Base-by-base conservation (phyloP, 176 grass and related monocot genomes). In the Musa schizocarpa region DNA sequence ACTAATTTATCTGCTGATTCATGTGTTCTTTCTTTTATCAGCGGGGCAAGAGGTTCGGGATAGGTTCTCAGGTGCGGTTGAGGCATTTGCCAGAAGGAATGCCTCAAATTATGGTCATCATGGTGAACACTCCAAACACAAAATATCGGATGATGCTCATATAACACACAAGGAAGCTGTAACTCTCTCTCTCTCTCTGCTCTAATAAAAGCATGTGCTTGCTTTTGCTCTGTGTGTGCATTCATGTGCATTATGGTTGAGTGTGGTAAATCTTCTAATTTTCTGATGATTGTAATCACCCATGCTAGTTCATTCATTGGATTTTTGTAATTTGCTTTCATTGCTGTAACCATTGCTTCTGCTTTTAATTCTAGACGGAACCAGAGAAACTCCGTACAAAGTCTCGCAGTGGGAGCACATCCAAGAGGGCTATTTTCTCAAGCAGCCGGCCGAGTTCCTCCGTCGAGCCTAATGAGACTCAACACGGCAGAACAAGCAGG, bases 381-480 rank as follows among this genome's bases (percentile, higher is more conserved):
- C 9, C 86, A 11, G 84, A 92, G 71, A 80, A 82, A 61, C 79
- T 77, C 13, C 79, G 80, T 0, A 50, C 90, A 69, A 86, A 84
- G 19, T 89, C 90, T 13, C 87, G 87, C 2, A 89, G 80, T 69
- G 84, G 84, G 56, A 92, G 90, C 16, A 83, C 90, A 48, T 92
- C 90, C 1, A 80, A 87, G 54, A 85, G 84, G 79, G 90, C 79
- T 58, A 43, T 87, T 29, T 80, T 87, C 9, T 85, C 87, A 76
- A 83, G 90, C 87, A 92, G 87, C 74, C 83, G 84, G 74, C 84
- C 74, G 10, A 69, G 53, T 17, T 74, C 72, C 76, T 89, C 86
- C 20, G 74, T 56, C 55, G 82, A 86, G 79, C 90, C 76, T 64
- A 87, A 74, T 13, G 84, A 84, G 63, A 86, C 81, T 78, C 85